These are phyloP conservation scores for Daldinia childiae DNA, from an alignment of 495 filamentous ascomycete genomes.

Conservation along the genomic window DNA sequence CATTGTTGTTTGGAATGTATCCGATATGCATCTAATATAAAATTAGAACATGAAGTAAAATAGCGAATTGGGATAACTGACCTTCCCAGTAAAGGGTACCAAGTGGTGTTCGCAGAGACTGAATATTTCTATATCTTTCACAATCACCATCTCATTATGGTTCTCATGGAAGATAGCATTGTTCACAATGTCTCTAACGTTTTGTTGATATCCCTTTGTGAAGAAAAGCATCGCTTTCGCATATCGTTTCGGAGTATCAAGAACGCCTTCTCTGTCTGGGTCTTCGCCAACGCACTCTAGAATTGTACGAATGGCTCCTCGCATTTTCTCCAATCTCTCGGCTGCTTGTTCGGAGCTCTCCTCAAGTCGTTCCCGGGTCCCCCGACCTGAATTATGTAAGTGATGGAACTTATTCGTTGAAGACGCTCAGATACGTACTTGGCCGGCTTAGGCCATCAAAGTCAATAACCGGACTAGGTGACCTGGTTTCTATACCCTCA, in stretches of 20 bases:
- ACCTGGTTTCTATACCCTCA: slow-evolving; percentile 48
- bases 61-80: slow-evolving; percentile 47
- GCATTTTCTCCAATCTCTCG: slow-evolving; percentile 76
- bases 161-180: slow-evolving; percentile 96
- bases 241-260: slow-evolving; percentile 88
- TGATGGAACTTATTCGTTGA: slow-evolving; percentile 4
- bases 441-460: slow-evolving; percentile 80
- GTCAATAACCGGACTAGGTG: slow-evolving; percentile 73
- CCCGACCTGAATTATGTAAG: slow-evolving; percentile 65
- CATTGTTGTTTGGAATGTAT: slow-evolving; percentile 86
- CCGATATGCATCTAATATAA: slow-evolving; percentile 89
- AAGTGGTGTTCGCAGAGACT: slow-evolving; percentile 97
- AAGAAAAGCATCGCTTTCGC: slow-evolving; percentile 98
- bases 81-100: slow-evolving; percentile 95
- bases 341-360: slow-evolving; percentile 77
- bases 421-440: slow-evolving; percentile 53
- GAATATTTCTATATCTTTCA: slow-evolving; percentile 97
- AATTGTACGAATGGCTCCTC: slow-evolving; percentile 87
- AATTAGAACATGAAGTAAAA: slow-evolving; percentile 22
- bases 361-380: slow-evolving; percentile 82
- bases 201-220: slow-evolving; percentile 99
- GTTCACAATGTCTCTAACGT: slow-evolving; percentile 91
- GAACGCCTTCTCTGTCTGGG: slow-evolving; percentile 87
- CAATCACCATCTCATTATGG: slow-evolving; percentile 96
- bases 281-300: slow-evolving; percentile 97